phyloP scores from a whole-genome alignment of 2,329 filamentous ascomycete species.

The Aspergillus neotritici region DNA sequence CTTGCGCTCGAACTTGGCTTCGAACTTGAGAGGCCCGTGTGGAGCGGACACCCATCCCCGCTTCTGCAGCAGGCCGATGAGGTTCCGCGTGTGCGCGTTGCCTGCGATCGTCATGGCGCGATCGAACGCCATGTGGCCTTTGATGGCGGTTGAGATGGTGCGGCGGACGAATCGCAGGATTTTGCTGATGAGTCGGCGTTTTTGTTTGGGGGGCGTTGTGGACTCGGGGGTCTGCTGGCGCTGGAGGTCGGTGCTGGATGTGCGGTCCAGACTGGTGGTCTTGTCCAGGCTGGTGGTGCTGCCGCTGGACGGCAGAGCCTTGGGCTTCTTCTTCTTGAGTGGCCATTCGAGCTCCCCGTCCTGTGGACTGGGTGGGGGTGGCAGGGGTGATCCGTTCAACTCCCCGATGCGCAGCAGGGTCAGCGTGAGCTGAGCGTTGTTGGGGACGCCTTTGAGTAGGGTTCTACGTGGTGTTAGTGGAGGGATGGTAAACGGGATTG shows the following conservation, averaged over 20 bases:
- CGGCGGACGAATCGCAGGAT: slow-evolving; percentile 62
- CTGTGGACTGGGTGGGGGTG: slow-evolving; percentile 50
- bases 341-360: slow-evolving; percentile 28
- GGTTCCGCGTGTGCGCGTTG: slow-evolving; percentile 59
- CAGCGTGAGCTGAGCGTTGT: slow-evolving; percentile 76
- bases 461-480: slow-evolving; percentile 42
- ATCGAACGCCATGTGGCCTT: slow-evolving; percentile 67
- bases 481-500: neutral
- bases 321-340: slow-evolving; percentile 42
- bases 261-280: slow-evolving; percentile 36
- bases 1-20: slow-evolving; percentile 62
- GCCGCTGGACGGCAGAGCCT: slow-evolving; percentile 24
- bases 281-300: neutral
- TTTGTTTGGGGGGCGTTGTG: slow-evolving; percentile 7
- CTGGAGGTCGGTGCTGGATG: slow-evolving; percentile 1
- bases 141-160: slow-evolving; percentile 64
- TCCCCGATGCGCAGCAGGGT: slow-evolving; percentile 78
- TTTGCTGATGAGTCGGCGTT: slow-evolving; percentile 42
- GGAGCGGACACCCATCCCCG: slow-evolving; percentile 37
- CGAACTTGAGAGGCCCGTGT: slow-evolving; percentile 71
- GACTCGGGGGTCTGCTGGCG: slow-evolving; percentile 2
- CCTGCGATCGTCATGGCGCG: slow-evolving; percentile 62
- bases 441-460: slow-evolving; percentile 73
- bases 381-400: slow-evolving; percentile 71
- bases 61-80: slow-evolving; percentile 62